These are phyloP conservation scores for Podaxis pistillaris DNA, from an alignment of 768 basidiomycete species.

Conservation along the genomic window DNA sequence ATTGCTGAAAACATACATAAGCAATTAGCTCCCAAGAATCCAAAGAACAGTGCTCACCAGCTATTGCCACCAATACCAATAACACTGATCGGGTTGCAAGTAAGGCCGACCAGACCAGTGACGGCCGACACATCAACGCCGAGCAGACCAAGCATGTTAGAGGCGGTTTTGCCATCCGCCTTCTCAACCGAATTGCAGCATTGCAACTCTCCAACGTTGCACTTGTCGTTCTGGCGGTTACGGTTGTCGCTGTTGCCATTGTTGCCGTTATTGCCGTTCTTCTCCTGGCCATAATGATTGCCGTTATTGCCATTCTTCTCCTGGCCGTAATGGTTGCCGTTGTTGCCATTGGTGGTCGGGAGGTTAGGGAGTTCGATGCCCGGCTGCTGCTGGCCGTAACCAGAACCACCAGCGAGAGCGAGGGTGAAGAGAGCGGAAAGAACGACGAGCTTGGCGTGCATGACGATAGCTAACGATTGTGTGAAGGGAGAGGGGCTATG, in stretches of 20 bases:
- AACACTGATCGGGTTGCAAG: slow-evolving; percentile 26
- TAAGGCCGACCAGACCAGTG: slow-evolving; percentile 24
- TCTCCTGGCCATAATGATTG: no score
- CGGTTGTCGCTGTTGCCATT: background rate
- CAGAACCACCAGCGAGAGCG: background rate
- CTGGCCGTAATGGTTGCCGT: background rate
- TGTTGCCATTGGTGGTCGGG: background rate
- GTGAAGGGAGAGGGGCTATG: background rate
- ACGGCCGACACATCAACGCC: slow-evolving; percentile 17
- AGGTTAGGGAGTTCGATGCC: no score
- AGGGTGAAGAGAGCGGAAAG: slow-evolving; percentile 3
- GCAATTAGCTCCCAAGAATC: background rate
- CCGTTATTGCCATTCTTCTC: no score
- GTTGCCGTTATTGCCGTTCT: no score
- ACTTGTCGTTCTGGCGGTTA: background rate
- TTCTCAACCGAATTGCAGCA: slow-evolving; percentile 6
- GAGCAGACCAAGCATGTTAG: slow-evolving; percentile 18
- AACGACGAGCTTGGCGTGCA: background rate
- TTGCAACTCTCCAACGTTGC: slow-evolving; percentile 4
- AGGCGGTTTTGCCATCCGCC: slow-evolving; percentile 14
- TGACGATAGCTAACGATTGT: background rate
- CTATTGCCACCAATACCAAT: slow-evolving; percentile 19
- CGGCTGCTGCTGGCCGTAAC: no score
- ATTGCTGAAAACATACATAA: slow-evolving; percentile 9
- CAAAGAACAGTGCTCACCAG: slow-evolving; percentile 21